Evolutionary conservation across 2,329 filamentous ascomycete species (phyloP).

Genomic region (Sclerotinia borealis): DNA sequence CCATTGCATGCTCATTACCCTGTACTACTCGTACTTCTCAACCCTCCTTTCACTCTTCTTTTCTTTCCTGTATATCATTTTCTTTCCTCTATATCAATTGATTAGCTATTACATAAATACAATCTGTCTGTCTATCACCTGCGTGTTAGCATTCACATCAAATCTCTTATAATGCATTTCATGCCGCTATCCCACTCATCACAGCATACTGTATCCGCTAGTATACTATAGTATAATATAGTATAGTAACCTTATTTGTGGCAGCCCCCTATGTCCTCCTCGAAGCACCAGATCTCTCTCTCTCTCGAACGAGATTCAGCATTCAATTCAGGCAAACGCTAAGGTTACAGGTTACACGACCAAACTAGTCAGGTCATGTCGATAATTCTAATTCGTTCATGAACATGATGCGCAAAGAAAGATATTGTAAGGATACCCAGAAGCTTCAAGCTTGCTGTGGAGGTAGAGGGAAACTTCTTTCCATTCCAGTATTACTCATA

Average conservation of each 20-base stretch:
- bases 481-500: no score
- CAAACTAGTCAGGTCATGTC: conserved; percentile 60
- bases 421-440: conserved; percentile 64
- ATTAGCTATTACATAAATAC: not conserved
- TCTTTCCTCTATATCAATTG: not conserved
- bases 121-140: not conserved
- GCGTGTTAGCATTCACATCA: not conserved
- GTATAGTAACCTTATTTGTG: no score
- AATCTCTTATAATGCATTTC: not conserved
- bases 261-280: conserved; percentile 41
- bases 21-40: not conserved
- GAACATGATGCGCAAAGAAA: conserved; percentile 86
- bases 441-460: conserved; percentile 72
- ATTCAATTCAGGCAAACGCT: conserved; percentile 92
- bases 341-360: no score
- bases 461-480: no score
- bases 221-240: no score
- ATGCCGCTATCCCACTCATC: not conserved
- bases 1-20: not conserved
- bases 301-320: conserved; percentile 78
- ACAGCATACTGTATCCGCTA: not conserved
- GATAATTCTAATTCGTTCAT: conserved; percentile 71
- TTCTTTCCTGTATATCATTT: not conserved
- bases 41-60: not conserved
- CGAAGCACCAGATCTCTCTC: conserved; percentile 79